Evolutionary conservation across 2,329 filamentous ascomycete genomes (phyloP).

Genomic region (Verticillium dahliae): DNA sequence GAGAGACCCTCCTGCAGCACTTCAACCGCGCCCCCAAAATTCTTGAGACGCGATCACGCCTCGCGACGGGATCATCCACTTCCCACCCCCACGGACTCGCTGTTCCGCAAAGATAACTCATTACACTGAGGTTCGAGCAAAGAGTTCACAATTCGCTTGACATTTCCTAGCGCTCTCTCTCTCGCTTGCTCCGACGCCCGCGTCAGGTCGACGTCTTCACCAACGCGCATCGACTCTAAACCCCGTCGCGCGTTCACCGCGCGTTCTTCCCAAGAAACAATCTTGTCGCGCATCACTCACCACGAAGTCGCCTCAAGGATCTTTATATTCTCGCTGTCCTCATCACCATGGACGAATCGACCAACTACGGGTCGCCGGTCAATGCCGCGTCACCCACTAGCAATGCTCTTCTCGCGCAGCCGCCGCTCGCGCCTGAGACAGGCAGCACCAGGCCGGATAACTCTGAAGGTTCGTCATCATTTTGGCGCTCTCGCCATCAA

Average conservation of each 20-base stretch:
- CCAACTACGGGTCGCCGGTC: slow-evolving; percentile 50
- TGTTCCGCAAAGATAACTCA: too few species aligned
- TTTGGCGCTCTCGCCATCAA: neutral
- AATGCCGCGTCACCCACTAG: slow-evolving; percentile 49
- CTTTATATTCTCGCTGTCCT: slow-evolving; percentile 3
- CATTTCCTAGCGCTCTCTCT: neutral
- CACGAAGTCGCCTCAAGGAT: neutral
- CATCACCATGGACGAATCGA: slow-evolving; percentile 51
- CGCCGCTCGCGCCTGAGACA: slow-evolving; percentile 39
- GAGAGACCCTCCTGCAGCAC: neutral
- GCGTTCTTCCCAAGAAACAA: neutral
- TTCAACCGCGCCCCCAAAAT: slow-evolving; percentile 25
- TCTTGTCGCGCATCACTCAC: neutral
- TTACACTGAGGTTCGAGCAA: too few species aligned
- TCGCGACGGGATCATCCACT: neutral
- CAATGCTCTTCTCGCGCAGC: slow-evolving; percentile 51
- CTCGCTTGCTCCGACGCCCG: neutral
- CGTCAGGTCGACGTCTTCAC: too few species aligned
- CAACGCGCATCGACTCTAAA: neutral
- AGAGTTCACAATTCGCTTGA: neutral
- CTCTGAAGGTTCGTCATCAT: slow-evolving; percentile 35
- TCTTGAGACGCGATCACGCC: slow-evolving; percentile 23
- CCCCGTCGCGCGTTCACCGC: neutral
- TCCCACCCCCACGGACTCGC: neutral
- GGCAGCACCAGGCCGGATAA: slow-evolving; percentile 25